These are phyloP conservation scores for Isatis tinctoria DNA, from an alignment of 345 rosid genomes.

Conservation along the genomic window DNA sequence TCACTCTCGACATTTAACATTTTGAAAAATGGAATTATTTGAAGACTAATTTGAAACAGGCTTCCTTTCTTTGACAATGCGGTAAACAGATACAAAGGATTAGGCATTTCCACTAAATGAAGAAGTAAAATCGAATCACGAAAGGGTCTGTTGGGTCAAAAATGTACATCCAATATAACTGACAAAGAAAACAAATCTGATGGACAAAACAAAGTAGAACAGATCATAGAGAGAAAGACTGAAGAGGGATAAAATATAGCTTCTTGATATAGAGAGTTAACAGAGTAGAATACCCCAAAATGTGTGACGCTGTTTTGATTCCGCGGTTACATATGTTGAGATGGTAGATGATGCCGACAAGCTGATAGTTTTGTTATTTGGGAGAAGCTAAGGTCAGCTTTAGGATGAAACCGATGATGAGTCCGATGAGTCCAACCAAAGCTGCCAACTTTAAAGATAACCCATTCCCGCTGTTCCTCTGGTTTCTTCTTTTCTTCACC, in stretches of 20 bases:
- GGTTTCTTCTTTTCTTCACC: conserved; percentile 62
- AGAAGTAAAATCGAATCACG: not conserved
- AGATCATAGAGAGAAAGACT: not conserved
- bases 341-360: conserved; percentile 4
- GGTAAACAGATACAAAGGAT: not conserved
- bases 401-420: conserved; percentile 72
- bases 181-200: conserved; percentile 9
- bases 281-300: conserved; percentile 3
- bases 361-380: conserved; percentile 13
- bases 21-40: too few species aligned
- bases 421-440: conserved; percentile 73
- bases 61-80: not conserved
- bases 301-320: not conserved
- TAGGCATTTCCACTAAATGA: not conserved
- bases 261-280: not conserved
- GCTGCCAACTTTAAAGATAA: conserved; percentile 72
- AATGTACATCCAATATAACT: conserved; percentile 27
- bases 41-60: too few species aligned
- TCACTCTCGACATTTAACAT: too few species aligned
- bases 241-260: not conserved
- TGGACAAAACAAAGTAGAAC: conserved; percentile 5
- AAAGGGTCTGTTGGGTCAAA: conserved; percentile 22
- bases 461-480: conserved; percentile 43
- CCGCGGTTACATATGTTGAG: conserved; percentile 7
- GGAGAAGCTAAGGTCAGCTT: conserved; percentile 51